Conservation (phyloP, 768 basidiomycete genomes). For the Postia placenta region DNA sequence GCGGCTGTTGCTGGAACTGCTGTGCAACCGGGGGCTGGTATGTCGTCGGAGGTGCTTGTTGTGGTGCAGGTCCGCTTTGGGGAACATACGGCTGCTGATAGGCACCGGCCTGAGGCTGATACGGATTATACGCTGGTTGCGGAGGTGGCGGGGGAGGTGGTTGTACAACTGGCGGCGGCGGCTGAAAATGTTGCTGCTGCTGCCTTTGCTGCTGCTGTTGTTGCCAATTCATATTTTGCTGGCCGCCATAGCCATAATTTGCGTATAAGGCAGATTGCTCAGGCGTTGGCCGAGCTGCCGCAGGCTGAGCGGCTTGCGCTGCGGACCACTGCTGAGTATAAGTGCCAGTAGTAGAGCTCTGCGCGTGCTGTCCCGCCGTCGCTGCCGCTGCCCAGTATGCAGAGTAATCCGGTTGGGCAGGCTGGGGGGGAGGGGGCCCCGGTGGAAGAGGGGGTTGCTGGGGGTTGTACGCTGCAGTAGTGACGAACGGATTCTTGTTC, state of each 20-base stretch:
- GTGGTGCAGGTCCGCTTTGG: constrained; percentile 46
- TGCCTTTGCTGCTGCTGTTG: constrained; percentile 58
- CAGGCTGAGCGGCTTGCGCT: constrained; percentile 37
- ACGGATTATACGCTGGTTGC: constrained; percentile 68
- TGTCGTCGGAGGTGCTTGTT: constrained; percentile 33
- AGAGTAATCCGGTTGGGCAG: constrained; percentile 65
- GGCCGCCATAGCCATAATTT: constrained; percentile 85
- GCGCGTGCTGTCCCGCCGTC: constrained; percentile 41
- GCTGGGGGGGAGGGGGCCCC: constrained; percentile 70
- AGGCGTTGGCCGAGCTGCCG: constrained; percentile 56
- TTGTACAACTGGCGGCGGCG: constrained; percentile 41
- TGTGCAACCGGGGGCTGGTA: constrained; percentile 43
- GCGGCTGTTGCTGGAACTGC: constrained; percentile 30
- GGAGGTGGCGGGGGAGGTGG: constrained; percentile 48
- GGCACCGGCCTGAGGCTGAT: constrained; percentile 55
- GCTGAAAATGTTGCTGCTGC: constrained; percentile 42
- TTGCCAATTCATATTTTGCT: constrained; percentile 52
- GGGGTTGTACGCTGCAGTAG: constrained; percentile 59
- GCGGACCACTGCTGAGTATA: constrained; percentile 66
- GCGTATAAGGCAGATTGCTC: constrained; percentile 85
- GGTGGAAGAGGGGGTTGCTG: constrained; percentile 76
- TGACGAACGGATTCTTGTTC: constrained; percentile 84
- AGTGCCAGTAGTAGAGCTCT: constrained; percentile 41
- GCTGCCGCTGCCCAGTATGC: constrained; percentile 70
- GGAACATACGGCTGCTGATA: constrained; percentile 66